Conservation (phyloP, 768 basidiomycete species). For the Macrolepiota albuminosa region DNA sequence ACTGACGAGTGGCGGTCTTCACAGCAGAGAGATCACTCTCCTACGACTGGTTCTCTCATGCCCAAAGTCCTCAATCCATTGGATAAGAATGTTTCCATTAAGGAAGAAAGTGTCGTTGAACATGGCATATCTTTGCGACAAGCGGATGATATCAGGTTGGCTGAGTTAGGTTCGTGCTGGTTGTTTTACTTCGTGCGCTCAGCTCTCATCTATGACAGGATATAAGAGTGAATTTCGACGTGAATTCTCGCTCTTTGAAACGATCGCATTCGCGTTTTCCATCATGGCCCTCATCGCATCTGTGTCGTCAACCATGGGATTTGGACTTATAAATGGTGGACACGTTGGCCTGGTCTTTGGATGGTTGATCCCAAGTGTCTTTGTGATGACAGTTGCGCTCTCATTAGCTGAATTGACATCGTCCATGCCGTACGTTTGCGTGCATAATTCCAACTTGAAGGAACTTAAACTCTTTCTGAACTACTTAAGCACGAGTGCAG, state of each 20-base stretch:
- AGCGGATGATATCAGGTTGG: neutral
- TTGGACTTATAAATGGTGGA: slow-evolving; percentile 62
- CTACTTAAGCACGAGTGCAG: slow-evolving; percentile 61
- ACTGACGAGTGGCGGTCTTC: neutral
- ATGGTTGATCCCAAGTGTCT: slow-evolving; percentile 67
- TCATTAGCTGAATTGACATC: slow-evolving; percentile 73
- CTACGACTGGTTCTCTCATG: neutral
- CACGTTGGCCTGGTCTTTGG: slow-evolving; percentile 78
- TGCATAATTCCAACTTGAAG: neutral
- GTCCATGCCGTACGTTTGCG: slow-evolving; percentile 62
- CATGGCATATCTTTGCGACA: neutral
- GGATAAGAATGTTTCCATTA: neutral
- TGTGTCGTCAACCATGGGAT: slow-evolving; percentile 61
- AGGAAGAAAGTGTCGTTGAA: neutral
- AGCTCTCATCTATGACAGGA: neutral
- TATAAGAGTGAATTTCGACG: slow-evolving; percentile 3
- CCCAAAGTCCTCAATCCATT: neutral
- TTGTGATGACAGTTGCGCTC: slow-evolving; percentile 62
- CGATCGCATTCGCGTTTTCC: slow-evolving; percentile 53
- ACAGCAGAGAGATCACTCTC: neutral
- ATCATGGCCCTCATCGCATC: slow-evolving; percentile 73
- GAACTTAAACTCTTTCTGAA: neutral
- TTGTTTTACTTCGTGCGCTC: neutral
- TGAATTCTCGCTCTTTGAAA: slow-evolving; percentile 2
- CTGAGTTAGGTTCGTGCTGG: neutral